phyloP scores from a whole-genome alignment of 331 rosid genomes.

The Spiraea crenata region DNA sequence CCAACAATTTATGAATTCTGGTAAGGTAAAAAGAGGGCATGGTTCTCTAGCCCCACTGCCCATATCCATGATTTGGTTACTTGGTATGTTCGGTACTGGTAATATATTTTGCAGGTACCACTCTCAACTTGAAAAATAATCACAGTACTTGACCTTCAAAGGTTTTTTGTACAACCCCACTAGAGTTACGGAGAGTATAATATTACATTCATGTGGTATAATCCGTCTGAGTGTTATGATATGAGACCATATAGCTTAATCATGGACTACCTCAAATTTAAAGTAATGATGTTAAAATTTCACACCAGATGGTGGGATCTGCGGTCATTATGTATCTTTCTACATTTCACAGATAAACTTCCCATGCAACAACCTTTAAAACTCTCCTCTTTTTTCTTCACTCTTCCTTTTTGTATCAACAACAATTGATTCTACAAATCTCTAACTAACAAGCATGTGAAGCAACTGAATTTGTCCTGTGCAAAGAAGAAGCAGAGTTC shows the following conservation, averaged over 20 bases:
- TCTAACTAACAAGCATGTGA: constrained; percentile 21
- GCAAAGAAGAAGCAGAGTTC: constrained; percentile 78
- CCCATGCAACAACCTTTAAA: constrained; percentile 4
- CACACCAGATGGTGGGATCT: constrained; percentile 6
- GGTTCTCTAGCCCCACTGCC: constrained; percentile 7
- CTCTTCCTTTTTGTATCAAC: constrained; percentile 8
- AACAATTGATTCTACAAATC: not conserved
- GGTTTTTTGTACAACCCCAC: not conserved
- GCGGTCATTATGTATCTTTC: constrained; percentile 8
- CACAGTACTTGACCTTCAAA: not conserved
- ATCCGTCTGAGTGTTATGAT: no score
- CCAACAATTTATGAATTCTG: constrained; percentile 14
- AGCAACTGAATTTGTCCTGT: constrained; percentile 49
- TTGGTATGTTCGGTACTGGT: constrained; percentile 8
- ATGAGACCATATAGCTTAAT: not conserved
- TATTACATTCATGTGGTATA: no score
- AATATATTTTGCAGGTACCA: constrained; percentile 2
- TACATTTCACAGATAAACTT: constrained; percentile 10
- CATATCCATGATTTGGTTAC: constrained; percentile 7
- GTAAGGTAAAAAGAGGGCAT: constrained; percentile 5
- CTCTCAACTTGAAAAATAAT: constrained; percentile 6
- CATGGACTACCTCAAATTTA: not conserved
- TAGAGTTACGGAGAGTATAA: no score
- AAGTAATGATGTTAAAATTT: not conserved
- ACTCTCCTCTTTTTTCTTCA: not conserved